Conservation (phyloP, 2,329 filamentous ascomycete genomes). For the Microdochium nivale region DNA sequence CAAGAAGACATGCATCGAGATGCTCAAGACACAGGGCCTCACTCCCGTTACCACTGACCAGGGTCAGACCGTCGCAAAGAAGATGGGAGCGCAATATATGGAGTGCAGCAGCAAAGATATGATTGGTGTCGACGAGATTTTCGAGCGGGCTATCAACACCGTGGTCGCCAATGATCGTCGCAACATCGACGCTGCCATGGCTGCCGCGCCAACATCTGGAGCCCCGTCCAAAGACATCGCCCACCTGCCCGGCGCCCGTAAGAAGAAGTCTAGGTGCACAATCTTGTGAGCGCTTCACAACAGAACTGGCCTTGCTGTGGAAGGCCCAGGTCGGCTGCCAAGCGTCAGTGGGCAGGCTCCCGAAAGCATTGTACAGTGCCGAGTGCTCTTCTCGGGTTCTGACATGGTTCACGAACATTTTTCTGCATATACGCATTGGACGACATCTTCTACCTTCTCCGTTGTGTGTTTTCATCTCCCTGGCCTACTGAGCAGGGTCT, state of each 20-base stretch:
- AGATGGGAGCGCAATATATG: slow-evolving; percentile 94
- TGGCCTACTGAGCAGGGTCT: not conserved
- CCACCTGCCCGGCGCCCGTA: slow-evolving; percentile 35
- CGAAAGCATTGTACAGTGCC: no score
- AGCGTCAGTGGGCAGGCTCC: no score
- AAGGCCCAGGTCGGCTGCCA: no score
- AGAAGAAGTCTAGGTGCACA: slow-evolving; percentile 49
- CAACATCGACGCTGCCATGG: slow-evolving; percentile 44
- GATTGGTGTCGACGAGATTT: slow-evolving; percentile 92
- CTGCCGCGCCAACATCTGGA: slow-evolving; percentile 17
- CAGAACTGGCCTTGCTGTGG: not conserved
- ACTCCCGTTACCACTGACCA: slow-evolving; percentile 91
- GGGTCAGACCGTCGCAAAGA: slow-evolving; percentile 76
- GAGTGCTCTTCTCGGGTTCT: not conserved
- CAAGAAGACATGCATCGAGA: slow-evolving; percentile 95
- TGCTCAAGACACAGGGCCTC: slow-evolving; percentile 94
- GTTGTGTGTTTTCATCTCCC: not conserved
- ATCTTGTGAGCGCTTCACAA: slow-evolving; percentile 15
- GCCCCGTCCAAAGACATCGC: slow-evolving; percentile 13
- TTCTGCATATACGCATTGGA: not conserved
- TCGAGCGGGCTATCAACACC: slow-evolving; percentile 82
- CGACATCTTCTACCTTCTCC: not conserved
- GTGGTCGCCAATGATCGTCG: slow-evolving; percentile 75
- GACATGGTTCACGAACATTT: not conserved
- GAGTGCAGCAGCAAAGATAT: slow-evolving; percentile 99